Conservation (phyloP, 2,329 filamentous ascomycete genomes). For the Stachybotrys chartarum region DNA sequence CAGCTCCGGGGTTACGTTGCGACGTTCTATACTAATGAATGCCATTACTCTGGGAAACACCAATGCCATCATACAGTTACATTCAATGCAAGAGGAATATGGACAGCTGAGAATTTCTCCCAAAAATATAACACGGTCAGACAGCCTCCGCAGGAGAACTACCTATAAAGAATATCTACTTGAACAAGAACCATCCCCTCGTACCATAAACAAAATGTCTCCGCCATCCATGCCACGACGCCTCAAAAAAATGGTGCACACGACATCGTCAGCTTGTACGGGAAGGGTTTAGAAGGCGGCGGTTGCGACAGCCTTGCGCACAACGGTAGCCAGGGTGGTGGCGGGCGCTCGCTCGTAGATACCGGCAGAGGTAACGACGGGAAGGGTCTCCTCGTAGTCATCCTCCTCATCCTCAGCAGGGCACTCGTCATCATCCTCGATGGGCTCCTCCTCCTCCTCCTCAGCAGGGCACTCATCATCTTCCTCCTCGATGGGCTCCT, state of each 20-base stretch:
- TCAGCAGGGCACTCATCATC: conserved; percentile 13
- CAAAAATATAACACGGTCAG: not conserved
- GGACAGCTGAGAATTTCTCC: not conserved
- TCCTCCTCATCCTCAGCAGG: conserved; percentile 2
- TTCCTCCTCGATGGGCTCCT: conserved; percentile 2
- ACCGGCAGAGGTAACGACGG: too few relatives aligned
- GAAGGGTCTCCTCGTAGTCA: conserved; percentile 1
- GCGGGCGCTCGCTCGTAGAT: not conserved
- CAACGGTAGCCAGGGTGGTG: conserved; percentile 1
- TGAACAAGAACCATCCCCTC: not conserved
- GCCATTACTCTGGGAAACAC: too few relatives aligned
- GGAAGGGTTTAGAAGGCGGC: not conserved
- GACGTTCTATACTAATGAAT: too few relatives aligned
- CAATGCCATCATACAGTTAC: too few relatives aligned
- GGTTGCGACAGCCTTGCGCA: not conserved
- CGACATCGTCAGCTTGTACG: not conserved
- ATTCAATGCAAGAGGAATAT: not conserved
- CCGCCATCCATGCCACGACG: not conserved
- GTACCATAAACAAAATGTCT: not conserved
- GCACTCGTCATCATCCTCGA: not conserved
- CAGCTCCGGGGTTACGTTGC: too few relatives aligned
- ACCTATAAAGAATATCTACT: conserved; percentile 2
- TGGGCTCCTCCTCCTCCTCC: conserved; percentile 3
- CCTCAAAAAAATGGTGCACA: not conserved
- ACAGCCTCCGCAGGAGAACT: not conserved